Conservation (phyloP, 305 asterid genomes). For the Withania somnifera region DNA sequence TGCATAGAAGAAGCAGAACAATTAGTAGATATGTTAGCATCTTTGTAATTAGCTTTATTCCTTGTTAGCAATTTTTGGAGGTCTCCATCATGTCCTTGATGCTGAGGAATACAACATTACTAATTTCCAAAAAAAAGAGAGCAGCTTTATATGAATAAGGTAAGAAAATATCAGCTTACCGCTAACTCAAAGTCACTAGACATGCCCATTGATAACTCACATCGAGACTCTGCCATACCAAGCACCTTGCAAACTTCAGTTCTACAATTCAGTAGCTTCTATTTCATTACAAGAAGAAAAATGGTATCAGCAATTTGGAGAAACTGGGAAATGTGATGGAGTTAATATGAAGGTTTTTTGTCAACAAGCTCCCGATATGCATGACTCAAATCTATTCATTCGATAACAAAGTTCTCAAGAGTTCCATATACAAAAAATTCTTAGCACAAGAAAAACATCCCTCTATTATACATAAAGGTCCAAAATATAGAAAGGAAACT, state of each 20-base stretch:
- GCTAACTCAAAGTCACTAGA: conserved; percentile 88
- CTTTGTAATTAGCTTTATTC: no score
- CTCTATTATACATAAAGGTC: background rate
- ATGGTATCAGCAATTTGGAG: background rate
- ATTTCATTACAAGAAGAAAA: conserved; percentile 7
- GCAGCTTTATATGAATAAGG: background rate
- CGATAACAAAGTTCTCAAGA: background rate
- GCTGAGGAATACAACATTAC: no score
- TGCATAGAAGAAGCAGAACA: no score
- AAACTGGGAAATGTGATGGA: background rate
- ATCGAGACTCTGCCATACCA: conserved; percentile 45
- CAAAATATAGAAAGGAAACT: background rate
- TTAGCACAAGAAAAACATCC: background rate
- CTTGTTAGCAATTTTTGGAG: no score
- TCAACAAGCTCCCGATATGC: background rate
- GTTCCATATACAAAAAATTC: background rate
- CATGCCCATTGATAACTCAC: conserved; percentile 95
- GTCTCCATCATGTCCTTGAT: no score
- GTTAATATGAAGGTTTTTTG: background rate
- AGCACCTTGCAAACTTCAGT: conserved; percentile 64
- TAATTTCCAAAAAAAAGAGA: no score
- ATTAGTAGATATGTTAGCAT: no score
- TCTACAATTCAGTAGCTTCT: conserved; percentile 66
- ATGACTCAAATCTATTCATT: background rate
- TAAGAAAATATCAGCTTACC: conserved; percentile 20